A percentile compares a stretch with the other conserved stretches of the same genome.
These are phyloP conservation scores for Ustilago loliicola DNA, from an alignment of 1,284 basidiomycete genomes.

Conservation along the genomic window DNA sequence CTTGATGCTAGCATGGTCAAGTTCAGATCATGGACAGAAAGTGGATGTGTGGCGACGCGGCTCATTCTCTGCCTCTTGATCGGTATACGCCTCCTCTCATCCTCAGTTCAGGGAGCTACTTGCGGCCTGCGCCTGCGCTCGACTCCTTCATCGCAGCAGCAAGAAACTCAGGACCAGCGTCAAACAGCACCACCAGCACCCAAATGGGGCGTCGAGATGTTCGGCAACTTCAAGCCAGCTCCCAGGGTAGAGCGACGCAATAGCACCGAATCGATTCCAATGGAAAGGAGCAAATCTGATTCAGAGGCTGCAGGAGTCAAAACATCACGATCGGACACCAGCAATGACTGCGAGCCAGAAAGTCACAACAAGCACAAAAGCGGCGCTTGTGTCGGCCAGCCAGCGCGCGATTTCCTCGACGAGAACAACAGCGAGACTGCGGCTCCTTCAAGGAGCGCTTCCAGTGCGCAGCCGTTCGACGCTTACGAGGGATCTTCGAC, in stretches of 20 bases:
- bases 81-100: slow-evolving; percentile 25
- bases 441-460: neutral
- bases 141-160: neutral
- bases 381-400: neutral
- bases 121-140: neutral
- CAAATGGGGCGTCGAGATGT: slow-evolving; percentile 8
- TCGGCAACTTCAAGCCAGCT: neutral
- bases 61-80: slow-evolving; percentile 23
- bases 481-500: neutral
- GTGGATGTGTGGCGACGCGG: slow-evolving; percentile 23
- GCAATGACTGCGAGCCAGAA: neutral
- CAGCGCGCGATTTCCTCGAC: neutral
- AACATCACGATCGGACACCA: neutral
- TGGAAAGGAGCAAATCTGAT: neutral
- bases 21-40: slow-evolving; percentile 10
- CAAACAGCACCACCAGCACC: slow-evolving; percentile 8
- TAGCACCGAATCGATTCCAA: neutral
- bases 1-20: slow-evolving; percentile 24
- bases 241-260: neutral
- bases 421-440: neutral
- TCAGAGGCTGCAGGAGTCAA: neutral
- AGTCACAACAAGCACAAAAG: neutral
- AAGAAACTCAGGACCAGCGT: slow-evolving; percentile 1
- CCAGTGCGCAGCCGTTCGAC: neutral
- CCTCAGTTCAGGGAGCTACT: slow-evolving; percentile 8